Base-by-base conservation (phyloP, 2,329 filamentous ascomycete species). In the Apiospora koreana region DNA sequence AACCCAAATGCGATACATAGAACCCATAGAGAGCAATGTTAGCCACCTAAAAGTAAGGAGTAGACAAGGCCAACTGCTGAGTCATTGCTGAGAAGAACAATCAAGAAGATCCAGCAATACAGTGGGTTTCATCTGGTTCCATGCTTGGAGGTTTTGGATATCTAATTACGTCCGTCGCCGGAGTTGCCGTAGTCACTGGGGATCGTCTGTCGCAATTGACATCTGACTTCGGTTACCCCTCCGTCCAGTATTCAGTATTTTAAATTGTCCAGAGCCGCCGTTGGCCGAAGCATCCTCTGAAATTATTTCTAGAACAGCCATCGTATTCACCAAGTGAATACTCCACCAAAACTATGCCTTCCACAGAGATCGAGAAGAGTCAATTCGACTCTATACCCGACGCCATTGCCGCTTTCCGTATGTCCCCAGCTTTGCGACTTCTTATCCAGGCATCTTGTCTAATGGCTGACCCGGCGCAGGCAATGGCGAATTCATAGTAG, bases 401-500 rank as follows among this genome's bases (percentile, higher is more conserved):
- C 75, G 84, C 88, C 71, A 87, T 92, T 75, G 83, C 87, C 76
- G 88, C 89, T 70, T 92, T 91, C 82, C 86, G 90, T 92, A 84
- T 72, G 88, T 81, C 66, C 65, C 69, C 46, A 48, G 43, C 68
- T 65, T 68, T 66, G 45, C 45, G 66, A 41, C 48, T 68, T 50
- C 14, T 69, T 64, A 70, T 50, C 62, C 54, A 50, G 23, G 31
- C 64, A 67, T 43, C 65, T 74, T 70, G 73, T 71, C 65, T 58
- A n/a, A 38, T 21, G 54, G 64, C 72, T 67, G 31, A 71, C 50
- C 38, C 46, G 68, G 8, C 68, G 8, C 74, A 93, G 91, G 86
- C 77, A 89, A 91, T 82, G 94, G 94, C 81, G 91, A 98, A 80
- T 98, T 98, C 87, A 92, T 99, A 80, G 91, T 99, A 72, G 95